A percentile compares a stretch with the other conserved stretches of the same genome.
These are phyloP conservation scores for Pyrus hybrid DNA, from an alignment of 331 rosid genomes.

Conservation along the genomic window DNA sequence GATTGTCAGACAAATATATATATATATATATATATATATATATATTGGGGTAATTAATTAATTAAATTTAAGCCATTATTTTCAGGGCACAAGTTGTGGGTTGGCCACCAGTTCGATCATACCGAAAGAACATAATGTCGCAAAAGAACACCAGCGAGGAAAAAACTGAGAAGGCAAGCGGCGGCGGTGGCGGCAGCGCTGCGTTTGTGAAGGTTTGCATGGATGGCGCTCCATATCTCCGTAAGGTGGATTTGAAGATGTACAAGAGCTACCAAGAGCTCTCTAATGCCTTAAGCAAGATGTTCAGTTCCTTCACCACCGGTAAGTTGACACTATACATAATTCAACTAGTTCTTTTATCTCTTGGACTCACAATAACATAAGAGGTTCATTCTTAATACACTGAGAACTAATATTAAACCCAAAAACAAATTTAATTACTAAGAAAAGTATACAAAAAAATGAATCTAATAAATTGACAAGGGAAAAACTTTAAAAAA, in stretches of 20 bases:
- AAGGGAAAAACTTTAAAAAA: not conserved
- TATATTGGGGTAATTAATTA: not conserved
- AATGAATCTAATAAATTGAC: not conserved
- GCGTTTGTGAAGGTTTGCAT: conserved; percentile 90
- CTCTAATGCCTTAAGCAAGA: conserved; percentile 91
- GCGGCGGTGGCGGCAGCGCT: conserved; percentile 1
- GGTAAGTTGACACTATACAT: conserved; percentile 18
- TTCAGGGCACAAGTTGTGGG: conserved; percentile 96
- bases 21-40: too few relatives aligned
- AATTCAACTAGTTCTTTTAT: not conserved
- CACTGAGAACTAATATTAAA: not conserved
- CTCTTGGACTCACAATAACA: not conserved
- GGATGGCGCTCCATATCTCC: conserved; percentile 99
- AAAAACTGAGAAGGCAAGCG: conserved; percentile 15
- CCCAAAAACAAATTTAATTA: not conserved
- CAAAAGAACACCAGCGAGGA: conserved; percentile 46
- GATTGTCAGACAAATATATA: not conserved
- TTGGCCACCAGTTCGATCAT: conserved; percentile 96
- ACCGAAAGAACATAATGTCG: conserved; percentile 84
- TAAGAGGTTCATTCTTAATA: too few relatives aligned
- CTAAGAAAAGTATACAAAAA: not conserved
- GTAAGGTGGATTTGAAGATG: conserved; percentile 90
- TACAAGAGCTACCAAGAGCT: conserved; percentile 85
- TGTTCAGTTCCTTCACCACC: conserved; percentile 97
- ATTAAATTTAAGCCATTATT: not conserved